These are phyloP conservation scores for Skeletonema menzelii DNA, from an alignment of 108 stramenopile genomes.

Conservation along the genomic window DNA sequence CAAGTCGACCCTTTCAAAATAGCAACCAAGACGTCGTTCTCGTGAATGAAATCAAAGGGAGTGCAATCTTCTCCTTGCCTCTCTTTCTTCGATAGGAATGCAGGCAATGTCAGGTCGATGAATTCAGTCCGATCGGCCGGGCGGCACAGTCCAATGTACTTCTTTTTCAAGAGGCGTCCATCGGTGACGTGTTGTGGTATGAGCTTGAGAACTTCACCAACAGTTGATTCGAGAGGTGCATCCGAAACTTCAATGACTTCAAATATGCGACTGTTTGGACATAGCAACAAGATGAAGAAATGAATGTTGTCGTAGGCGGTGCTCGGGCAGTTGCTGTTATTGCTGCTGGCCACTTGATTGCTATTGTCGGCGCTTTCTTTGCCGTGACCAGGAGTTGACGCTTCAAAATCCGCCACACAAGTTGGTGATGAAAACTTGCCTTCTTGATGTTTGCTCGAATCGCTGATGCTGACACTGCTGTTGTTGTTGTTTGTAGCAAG, in stretches of 20 bases:
- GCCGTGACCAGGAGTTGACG: not conserved
- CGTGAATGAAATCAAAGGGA: slow-evolving; percentile 16
- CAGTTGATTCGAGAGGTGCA: slow-evolving; percentile 14
- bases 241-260: slow-evolving; percentile 35
- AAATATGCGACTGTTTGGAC: slow-evolving; percentile 39
- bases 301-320: not conserved
- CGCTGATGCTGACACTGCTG: not conserved
- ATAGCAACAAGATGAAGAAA: slow-evolving; percentile 39
- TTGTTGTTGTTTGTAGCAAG: not conserved
- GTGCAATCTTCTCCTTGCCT: not conserved
- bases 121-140: slow-evolving; percentile 37
- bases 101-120: slow-evolving; percentile 4
- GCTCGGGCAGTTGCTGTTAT: not conserved
- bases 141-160: slow-evolving; percentile 34
- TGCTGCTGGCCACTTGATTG: not conserved
- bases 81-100: slow-evolving; percentile 9
- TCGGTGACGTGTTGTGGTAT: slow-evolving; percentile 30
- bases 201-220: slow-evolving; percentile 18
- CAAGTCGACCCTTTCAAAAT: slow-evolving; percentile 34
- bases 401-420: not conserved
- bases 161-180: slow-evolving; percentile 18
- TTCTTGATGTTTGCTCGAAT: not conserved
- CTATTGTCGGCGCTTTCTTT: not conserved
- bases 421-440: not conserved
- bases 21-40: slow-evolving; percentile 40